Conservation (phyloP, 1,284 basidiomycete genomes). For the Fomes fomentarius region DNA sequence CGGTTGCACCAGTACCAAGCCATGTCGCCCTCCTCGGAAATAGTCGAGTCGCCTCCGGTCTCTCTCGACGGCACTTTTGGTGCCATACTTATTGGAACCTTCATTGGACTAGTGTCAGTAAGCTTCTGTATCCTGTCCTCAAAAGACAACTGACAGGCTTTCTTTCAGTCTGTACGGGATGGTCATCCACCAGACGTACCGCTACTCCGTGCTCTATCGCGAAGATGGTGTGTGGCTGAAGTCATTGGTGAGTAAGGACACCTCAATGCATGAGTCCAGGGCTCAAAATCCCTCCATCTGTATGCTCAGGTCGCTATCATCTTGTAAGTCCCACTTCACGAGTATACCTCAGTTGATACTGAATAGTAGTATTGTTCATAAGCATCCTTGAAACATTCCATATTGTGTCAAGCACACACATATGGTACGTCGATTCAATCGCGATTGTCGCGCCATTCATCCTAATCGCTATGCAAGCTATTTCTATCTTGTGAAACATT, state of each 20-base stretch:
- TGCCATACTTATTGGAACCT: slow-evolving; percentile 12
- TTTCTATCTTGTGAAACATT: slow-evolving; percentile 3
- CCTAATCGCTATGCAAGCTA: not conserved
- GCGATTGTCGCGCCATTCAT: not conserved
- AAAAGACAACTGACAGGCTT: not conserved
- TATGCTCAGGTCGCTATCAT: not conserved
- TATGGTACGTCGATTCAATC: slow-evolving; percentile 13
- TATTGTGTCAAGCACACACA: slow-evolving; percentile 2
- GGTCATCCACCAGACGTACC: slow-evolving; percentile 5
- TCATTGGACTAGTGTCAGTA: slow-evolving; percentile 4
- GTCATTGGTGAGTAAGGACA: not conserved
- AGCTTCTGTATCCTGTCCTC: not conserved
- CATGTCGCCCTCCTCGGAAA: not conserved
- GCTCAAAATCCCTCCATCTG: too few relatives aligned
- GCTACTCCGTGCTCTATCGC: slow-evolving; percentile 1
- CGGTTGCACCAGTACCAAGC: too few relatives aligned
- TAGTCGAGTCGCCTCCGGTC: not conserved
- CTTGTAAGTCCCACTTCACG: not conserved
- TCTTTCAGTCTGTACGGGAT: slow-evolving; percentile 8
- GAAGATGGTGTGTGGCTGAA: not conserved
- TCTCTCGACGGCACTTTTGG: slow-evolving; percentile 10
- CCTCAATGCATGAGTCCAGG: too few relatives aligned
- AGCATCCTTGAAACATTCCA: slow-evolving; percentile 8
- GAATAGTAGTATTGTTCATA: too few relatives aligned
- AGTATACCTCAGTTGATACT: too few relatives aligned